Percentiles rank a stretch among this genome's conserved stretches.
phyloP scores from a whole-genome alignment of 2,329 filamentous ascomycete species.

The Neofusicoccum umdonicola region DNA sequence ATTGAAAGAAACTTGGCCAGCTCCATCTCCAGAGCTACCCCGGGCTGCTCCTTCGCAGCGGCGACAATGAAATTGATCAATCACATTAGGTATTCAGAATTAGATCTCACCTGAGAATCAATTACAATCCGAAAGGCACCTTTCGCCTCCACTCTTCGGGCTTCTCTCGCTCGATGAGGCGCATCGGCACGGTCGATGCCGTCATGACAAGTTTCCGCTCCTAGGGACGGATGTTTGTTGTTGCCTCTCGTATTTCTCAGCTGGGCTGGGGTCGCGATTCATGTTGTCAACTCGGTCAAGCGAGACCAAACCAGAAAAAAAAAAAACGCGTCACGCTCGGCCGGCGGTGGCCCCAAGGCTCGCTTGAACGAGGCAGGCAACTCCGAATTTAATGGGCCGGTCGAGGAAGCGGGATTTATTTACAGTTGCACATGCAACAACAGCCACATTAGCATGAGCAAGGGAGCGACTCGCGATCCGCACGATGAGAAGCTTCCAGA shows the following conservation, averaged over 20 bases:
- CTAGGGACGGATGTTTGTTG: not conserved
- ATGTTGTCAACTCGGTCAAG: not conserved
- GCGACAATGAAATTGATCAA: not conserved
- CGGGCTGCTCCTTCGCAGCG: not conserved
- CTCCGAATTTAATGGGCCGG: constrained; percentile 9
- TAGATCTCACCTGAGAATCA: not conserved
- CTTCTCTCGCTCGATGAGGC: not conserved
- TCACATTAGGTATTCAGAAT: not conserved
- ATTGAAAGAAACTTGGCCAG: not conserved
- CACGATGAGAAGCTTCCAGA: constrained; percentile 3
- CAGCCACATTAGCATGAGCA: not conserved
- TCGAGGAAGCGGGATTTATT: constrained; percentile 12
- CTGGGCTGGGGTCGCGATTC: constrained; percentile 6
- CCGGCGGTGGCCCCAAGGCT: not conserved
- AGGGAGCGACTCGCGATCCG: not conserved
- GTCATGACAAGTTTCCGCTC: not conserved
- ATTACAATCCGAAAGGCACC: not conserved
- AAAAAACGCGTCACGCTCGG: not conserved
- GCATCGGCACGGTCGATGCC: not conserved
- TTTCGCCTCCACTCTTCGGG: not conserved
- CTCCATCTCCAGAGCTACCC: not conserved
- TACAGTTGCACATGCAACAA: constrained; percentile 9
- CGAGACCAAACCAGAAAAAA: not conserved
- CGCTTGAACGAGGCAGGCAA: constrained; percentile 11
- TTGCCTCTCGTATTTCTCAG: constrained; percentile 13